phyloP scores from a whole-genome alignment of 768 basidiomycete species.

The Calocybe cyanea region DNA sequence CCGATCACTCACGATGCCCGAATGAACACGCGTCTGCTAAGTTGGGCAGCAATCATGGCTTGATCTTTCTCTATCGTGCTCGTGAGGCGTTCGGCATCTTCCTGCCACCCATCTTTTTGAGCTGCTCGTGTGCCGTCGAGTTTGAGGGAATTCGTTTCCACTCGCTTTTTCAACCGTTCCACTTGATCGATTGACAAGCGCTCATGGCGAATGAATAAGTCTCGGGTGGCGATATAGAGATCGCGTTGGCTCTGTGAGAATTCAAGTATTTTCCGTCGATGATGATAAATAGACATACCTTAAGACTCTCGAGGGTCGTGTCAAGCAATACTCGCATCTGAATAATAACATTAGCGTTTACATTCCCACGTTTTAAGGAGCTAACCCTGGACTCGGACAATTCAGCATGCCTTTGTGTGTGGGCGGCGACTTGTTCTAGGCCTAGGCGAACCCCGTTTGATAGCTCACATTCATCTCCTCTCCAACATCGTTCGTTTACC shows the following conservation, averaged over 20 bases:
- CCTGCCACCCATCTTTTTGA: conserved; percentile 81
- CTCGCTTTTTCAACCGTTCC: conserved; percentile 82
- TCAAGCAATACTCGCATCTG: conserved; percentile 63
- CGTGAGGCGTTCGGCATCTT: conserved; percentile 75
- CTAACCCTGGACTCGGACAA: conserved; percentile 69
- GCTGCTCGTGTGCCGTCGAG: conserved; percentile 68
- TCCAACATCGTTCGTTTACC: conserved; percentile 78
- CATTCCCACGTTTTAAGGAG: conserved; percentile 5
- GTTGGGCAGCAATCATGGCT: conserved; percentile 65
- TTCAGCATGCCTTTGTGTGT: conserved; percentile 71
- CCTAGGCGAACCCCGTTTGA: conserved; percentile 76
- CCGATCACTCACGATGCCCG: conserved; percentile 66
- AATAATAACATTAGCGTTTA: neutral
- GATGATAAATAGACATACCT: conserved; percentile 39
- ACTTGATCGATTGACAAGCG: conserved; percentile 87
- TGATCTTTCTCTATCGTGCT: conserved; percentile 82
- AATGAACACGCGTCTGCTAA: conserved; percentile 82
- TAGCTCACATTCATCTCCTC: conserved; percentile 77
- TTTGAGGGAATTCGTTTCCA: conserved; percentile 72
- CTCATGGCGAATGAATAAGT: conserved; percentile 83
- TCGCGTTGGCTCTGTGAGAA: conserved; percentile 66
- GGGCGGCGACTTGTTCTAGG: conserved; percentile 59
- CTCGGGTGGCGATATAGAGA: conserved; percentile 82
- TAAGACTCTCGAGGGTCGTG: conserved; percentile 72
- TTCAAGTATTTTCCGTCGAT: neutral